A percentile compares a stretch with the other conserved stretches of the same genome.
These are phyloP conservation scores for Vitis hybrid DNA, from an alignment of 177 flowering plant genomes.

Conservation along the genomic window DNA sequence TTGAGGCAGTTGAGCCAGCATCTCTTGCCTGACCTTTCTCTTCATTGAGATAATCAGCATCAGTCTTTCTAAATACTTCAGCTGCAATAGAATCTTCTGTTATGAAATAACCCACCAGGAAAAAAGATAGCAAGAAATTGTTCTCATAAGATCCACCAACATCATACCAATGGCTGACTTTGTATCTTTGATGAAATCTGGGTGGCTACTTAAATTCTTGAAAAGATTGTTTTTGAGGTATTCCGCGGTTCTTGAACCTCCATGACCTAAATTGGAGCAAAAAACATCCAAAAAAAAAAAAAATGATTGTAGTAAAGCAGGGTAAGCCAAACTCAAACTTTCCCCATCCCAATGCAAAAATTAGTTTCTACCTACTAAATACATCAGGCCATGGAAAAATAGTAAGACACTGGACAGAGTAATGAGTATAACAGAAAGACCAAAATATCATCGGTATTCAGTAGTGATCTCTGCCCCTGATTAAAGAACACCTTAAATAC, in stretches of 20 bases:
- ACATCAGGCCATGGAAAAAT: neutral
- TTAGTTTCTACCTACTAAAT: neutral
- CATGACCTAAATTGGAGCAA: conserved; percentile 59
- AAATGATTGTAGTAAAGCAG: neutral
- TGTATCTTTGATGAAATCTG: conserved; percentile 64
- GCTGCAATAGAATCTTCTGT: conserved; percentile 39
- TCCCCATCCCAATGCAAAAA: neutral
- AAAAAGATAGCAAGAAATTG: neutral
- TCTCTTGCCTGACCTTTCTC: conserved; percentile 69
- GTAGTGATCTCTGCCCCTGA: neutral
- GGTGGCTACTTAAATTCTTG: conserved; percentile 67
- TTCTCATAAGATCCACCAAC: conserved; percentile 4
- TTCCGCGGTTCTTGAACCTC: conserved; percentile 77
- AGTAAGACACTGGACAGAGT: too few species aligned
- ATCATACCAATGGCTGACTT: conserved; percentile 75
- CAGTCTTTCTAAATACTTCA: conserved; percentile 71
- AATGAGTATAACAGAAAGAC: neutral
- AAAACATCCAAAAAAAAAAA: neutral
- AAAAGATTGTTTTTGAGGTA: conserved; percentile 77
- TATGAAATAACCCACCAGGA: neutral
- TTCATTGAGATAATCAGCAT: conserved; percentile 62
- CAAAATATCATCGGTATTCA: neutral
- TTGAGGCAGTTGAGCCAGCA: conserved; percentile 91
- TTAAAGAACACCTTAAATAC: neutral
- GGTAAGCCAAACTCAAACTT: neutral